Conservation (phyloP, 306 rosid species). For the Benincasa hispida region DNA sequence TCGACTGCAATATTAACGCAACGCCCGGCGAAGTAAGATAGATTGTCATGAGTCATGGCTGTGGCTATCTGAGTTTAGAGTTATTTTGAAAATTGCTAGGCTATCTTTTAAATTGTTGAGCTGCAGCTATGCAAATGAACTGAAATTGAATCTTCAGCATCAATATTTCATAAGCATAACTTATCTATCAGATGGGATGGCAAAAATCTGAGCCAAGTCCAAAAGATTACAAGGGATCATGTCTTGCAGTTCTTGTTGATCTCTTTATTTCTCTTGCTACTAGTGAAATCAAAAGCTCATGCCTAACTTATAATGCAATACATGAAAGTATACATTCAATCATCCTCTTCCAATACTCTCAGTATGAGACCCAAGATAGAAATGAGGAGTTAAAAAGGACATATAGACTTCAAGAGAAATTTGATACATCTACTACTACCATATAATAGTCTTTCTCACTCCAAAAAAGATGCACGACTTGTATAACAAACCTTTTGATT, state of each 20-base stretch:
- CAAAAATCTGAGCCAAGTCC: background rate
- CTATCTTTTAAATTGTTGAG: background rate
- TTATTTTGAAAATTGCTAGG: background rate
- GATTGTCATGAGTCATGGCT: background rate
- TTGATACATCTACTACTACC: background rate
- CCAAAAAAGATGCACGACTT: background rate
- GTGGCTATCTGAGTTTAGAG: background rate
- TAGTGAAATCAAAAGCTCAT: background rate
- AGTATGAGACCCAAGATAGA: too few relatives aligned
- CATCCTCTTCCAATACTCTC: background rate
- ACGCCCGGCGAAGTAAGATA: background rate
- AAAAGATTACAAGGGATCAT: background rate
- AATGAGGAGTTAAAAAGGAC: background rate
- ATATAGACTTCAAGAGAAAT: background rate
- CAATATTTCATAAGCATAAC: background rate
- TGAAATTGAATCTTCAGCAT: background rate
- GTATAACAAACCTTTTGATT: background rate
- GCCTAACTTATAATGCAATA: background rate
- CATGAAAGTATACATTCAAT: background rate
- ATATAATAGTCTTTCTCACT: background rate
- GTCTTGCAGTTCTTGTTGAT: background rate
- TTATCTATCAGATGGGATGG: background rate
- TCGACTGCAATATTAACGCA: constrained; percentile 33
- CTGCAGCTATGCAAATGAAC: background rate
- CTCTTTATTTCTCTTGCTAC: background rate